Percentiles rank a stretch among this genome's conserved stretches.
Conservation (phyloP, 345 rosid genomes). For the Firmiana major region DNA sequence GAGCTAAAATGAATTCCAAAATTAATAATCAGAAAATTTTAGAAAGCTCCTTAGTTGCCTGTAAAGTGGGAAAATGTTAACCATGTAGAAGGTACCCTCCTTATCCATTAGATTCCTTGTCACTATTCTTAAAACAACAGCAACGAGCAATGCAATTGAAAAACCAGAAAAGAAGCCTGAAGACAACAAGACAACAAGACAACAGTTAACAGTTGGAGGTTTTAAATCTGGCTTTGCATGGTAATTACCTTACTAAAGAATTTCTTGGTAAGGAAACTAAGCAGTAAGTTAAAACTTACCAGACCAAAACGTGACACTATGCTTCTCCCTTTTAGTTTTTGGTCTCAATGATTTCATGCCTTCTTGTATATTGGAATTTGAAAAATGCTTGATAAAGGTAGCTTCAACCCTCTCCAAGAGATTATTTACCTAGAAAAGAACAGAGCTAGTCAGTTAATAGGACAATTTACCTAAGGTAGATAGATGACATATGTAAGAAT, state of each 20-base stretch:
- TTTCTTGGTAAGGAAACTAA: neutral
- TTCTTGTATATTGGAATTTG: conserved; percentile 50
- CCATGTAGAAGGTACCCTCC: conserved; percentile 50
- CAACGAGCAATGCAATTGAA: conserved; percentile 49
- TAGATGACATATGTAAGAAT: neutral
- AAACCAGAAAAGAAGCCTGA: conserved; percentile 71
- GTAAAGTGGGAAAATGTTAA: conserved; percentile 69
- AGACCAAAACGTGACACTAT: conserved; percentile 59
- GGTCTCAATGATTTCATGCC: conserved; percentile 66
- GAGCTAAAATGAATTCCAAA: neutral
- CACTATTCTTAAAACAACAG: conserved; percentile 51
- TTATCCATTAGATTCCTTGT: conserved; percentile 42
- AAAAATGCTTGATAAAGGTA: conserved; percentile 56
- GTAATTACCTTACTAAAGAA: neutral
- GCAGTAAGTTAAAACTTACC: conserved; percentile 31
- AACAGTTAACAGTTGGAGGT: neutral
- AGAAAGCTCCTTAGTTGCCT: conserved; percentile 35
- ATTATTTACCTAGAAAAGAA: conserved; percentile 37
- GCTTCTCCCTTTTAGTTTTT: conserved; percentile 55
- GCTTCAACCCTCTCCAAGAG: conserved; percentile 65
- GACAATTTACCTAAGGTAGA: neutral
- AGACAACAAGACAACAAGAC: conserved; percentile 2
- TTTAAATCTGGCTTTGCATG: neutral
- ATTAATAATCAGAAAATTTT: neutral
- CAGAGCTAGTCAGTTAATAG: neutral